A percentile compares a stretch with the other conserved stretches of the same genome.
Evolutionary conservation across 2,329 filamentous ascomycete species (phyloP).

Genomic region (Byssothecium circinans): DNA sequence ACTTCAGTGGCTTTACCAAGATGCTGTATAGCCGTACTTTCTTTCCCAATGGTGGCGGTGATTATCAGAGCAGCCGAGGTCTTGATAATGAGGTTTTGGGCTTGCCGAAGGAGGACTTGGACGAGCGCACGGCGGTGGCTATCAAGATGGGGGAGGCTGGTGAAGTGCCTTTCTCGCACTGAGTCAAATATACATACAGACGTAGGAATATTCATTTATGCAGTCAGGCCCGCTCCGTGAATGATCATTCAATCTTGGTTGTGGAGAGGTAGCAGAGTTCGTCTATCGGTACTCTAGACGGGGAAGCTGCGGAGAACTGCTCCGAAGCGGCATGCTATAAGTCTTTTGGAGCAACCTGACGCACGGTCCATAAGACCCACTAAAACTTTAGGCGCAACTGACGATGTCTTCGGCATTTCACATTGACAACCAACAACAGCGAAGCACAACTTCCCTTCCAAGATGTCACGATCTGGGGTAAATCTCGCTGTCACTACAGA

Average conservation of each 20-base stretch:
- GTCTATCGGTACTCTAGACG: too few relatives aligned
- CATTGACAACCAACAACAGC: not conserved
- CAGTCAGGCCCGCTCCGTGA: too few relatives aligned
- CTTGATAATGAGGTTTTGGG: slow-evolving; percentile 58
- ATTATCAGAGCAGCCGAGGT: slow-evolving; percentile 12
- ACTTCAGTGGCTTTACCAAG: slow-evolving; percentile 11
- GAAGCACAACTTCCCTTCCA: slow-evolving; percentile 3
- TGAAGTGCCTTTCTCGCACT: slow-evolving; percentile 12
- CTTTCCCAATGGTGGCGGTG: slow-evolving; percentile 11
- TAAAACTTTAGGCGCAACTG: slow-evolving; percentile 3
- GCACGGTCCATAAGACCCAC: slow-evolving; percentile 2
- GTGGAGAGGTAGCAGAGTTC: too few relatives aligned
- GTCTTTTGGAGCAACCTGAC: too few relatives aligned
- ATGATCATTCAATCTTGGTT: too few relatives aligned
- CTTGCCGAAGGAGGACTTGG: slow-evolving; percentile 60
- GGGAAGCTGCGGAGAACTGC: too few relatives aligned
- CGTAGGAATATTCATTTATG: too few relatives aligned
- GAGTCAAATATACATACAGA: too few relatives aligned
- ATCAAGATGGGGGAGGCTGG: slow-evolving; percentile 48
- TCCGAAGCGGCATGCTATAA: too few relatives aligned
- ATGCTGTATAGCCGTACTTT: slow-evolving; percentile 16
- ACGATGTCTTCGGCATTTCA: not conserved
- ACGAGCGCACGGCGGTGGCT: slow-evolving; percentile 57
- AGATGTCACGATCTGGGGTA: slow-evolving; percentile 27
- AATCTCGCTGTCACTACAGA: slow-evolving; percentile 38